These are phyloP conservation scores for Morella rubra DNA, from an alignment of 306 rosid species.

Conservation along the genomic window DNA sequence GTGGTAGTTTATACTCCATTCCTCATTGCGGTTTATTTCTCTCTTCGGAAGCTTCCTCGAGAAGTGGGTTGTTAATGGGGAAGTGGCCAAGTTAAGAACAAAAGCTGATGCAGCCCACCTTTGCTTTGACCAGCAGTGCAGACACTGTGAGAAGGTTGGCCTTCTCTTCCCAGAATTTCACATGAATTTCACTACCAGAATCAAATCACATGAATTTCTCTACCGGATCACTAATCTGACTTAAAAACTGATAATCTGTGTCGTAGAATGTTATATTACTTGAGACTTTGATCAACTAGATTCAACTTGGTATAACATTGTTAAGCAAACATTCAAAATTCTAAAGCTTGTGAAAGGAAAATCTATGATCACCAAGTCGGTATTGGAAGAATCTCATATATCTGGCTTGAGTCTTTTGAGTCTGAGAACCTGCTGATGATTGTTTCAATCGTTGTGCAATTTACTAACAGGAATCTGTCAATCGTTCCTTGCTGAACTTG, in stretches of 20 bases:
- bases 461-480: constrained; percentile 68
- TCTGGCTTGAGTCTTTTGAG: not conserved
- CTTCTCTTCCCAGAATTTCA: too few relatives aligned
- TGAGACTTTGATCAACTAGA: constrained; percentile 2
- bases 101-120: constrained; percentile 57
- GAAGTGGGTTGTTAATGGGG: constrained; percentile 68
- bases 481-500: constrained; percentile 69
- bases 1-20: not conserved
- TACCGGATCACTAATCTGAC: too few relatives aligned
- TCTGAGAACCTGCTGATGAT: not conserved
- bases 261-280: too few relatives aligned
- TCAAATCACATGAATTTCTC: too few relatives aligned
- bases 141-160: constrained; percentile 78
- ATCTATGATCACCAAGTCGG: not conserved
- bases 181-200: too few relatives aligned
- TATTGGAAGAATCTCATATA: not conserved
- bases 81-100: constrained; percentile 64
- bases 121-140: constrained; percentile 77
- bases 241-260: too few relatives aligned
- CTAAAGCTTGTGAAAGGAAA: not conserved
- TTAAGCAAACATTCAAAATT: not conserved
- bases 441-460: not conserved
- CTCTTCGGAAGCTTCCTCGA: constrained; percentile 53
- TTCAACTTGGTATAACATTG: not conserved
- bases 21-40: constrained; percentile 17